phyloP scores from a whole-genome alignment of 2,329 filamentous ascomycete species.

The Colletotrichum sp. region DNA sequence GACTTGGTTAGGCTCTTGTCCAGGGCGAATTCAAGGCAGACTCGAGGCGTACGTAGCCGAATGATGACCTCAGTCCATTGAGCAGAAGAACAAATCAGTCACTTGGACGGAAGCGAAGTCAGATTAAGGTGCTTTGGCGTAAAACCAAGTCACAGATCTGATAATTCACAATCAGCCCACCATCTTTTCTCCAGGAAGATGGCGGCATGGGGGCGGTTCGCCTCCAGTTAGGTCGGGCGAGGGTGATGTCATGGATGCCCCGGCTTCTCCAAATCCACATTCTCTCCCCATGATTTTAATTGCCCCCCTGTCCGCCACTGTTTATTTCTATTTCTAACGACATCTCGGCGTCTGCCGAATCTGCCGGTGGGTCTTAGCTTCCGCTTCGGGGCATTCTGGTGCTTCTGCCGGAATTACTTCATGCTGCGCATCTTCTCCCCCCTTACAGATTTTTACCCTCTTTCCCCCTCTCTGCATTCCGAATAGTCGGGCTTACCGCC shows the following conservation, averaged over 20 bases:
- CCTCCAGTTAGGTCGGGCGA: not conserved
- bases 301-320: not conserved
- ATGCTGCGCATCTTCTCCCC: not conserved
- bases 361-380: not conserved
- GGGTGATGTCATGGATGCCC: slow-evolving; percentile 8
- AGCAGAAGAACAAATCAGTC: not conserved
- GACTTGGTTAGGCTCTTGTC: not conserved
- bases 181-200: not conserved
- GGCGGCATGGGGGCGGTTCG: not conserved
- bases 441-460: not conserved
- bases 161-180: not conserved
- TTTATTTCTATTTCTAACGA: not conserved
- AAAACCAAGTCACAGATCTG: not conserved
- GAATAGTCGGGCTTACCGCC: not conserved
- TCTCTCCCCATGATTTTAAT: not conserved
- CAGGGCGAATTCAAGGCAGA: not conserved
- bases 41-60: not conserved
- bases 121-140: not conserved
- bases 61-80: not conserved
- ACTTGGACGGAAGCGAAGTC: not conserved
- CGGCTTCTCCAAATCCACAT: not conserved
- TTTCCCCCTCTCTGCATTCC: not conserved
- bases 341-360: not conserved
- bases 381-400: not conserved
- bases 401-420: not conserved